Base-by-base conservation (phyloP, 371 early-diverging fungal species). In the Nematocida ausubeli region DNA sequence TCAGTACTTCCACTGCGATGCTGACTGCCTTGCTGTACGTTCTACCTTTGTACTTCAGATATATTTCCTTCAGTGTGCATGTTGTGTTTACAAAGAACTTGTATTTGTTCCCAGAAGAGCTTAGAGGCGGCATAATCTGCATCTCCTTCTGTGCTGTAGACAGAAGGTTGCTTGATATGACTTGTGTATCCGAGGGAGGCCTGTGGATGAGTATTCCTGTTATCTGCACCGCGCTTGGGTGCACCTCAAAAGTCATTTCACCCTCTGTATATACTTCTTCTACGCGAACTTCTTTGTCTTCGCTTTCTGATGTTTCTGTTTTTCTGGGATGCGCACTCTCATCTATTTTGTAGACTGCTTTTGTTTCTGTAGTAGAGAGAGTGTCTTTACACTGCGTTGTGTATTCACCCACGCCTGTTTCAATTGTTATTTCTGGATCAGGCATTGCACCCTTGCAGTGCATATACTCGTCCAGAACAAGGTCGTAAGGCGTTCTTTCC, bases 401-500 rank as follows among this genome's bases (percentile, higher is more conserved):
- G 28, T 64, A 64, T 2, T 64, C 65, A 14, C 65, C 65, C 42
- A 64, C 42, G 12, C 49, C 49, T 0, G 22, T 39, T 6, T 9
- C 5, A 12, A 64, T 64, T 6, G 6, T 22, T 64, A 64, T 64
- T 47, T 64, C 65, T 12, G 65, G 49, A 28, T 44, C 40, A 42
- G 65, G 65, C 1, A 44, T 64, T 22, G 49, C 6, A 6, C 65
- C 32, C 12, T 69, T 69, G 30, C 16, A 28, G 55, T 69, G 69
- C 7, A 69, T 69, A 35, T 69, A 69, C 69, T 69, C 69, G 55
- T 50, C 69, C 32, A 69, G 30, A 2, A 52, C 54, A 35, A 49
- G 55, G 54, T 69, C 55, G 34, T 44, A 69, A 6, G 51, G 54
- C 14, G 69, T 35, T 16, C 55, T n/a, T 7, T 69, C 55, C 16